A percentile compares a stretch with the other conserved stretches of the same genome.
phyloP scores from a whole-genome alignment of 441 rosid genomes.

The Erodium chrysanthum region DNA sequence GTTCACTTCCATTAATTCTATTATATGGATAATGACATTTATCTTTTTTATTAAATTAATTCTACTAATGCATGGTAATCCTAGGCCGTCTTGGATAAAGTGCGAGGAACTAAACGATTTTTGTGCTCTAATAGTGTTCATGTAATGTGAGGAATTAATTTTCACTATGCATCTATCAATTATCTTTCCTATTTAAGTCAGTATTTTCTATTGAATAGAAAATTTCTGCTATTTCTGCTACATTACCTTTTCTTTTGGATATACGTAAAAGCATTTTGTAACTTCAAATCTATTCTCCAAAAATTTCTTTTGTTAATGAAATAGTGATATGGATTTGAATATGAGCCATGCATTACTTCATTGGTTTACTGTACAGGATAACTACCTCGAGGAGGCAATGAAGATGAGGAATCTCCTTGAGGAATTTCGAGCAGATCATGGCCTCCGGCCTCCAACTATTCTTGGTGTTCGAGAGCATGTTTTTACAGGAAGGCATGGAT shows the following conservation, averaged over 20 bases:
- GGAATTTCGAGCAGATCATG: conserved; percentile 75
- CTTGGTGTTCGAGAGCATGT: conserved; percentile 98
- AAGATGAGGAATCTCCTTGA: conserved; percentile 96
- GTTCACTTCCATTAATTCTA: background rate
- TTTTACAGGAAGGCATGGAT: conserved; percentile 82
- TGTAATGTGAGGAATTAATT: background rate
- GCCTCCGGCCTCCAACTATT: conserved; percentile 81
- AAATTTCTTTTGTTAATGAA: background rate
- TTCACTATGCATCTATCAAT: too few relatives aligned
- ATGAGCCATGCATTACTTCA: background rate
- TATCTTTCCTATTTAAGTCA: background rate
- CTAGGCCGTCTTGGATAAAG: background rate
- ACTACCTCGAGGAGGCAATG: conserved; percentile 96
- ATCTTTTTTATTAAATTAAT: background rate
- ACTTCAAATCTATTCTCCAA: background rate
- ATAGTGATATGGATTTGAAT: background rate
- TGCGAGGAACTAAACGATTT: background rate
- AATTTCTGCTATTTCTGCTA: background rate
- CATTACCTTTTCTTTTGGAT: background rate
- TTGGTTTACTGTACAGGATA: conserved; percentile 39
- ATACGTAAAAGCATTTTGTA: background rate
- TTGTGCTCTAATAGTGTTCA: background rate
- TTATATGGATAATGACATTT: background rate
- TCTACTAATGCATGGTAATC: background rate
- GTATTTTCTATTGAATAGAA: background rate